Evolutionary conservation across 2,329 filamentous ascomycete species (phyloP), one percentile per base, ranked within the genome.

Genomic region (Orbilia brochopaga): DNA sequence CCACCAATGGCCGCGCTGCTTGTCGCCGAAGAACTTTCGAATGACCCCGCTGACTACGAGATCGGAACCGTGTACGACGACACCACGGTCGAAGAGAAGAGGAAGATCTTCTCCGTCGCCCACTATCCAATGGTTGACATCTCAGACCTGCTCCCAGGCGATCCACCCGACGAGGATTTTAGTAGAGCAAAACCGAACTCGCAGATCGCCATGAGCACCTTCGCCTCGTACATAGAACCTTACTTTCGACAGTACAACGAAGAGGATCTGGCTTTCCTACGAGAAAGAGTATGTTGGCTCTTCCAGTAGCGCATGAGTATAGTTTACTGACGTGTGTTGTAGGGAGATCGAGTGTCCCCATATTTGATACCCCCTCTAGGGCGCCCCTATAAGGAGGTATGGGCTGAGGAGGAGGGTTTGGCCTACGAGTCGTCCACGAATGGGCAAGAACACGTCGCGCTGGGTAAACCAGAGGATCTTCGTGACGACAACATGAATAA

Each of bases 81-180:
- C 74, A 96, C 96, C 88, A 84, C 87, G 1, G 87, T 92, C 65
- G 89, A 93, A n/a, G 88, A 96, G 77, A 90, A 88, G 79, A 92
- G 89, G 78, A 86, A 90, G 75, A 93, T 97, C 58, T 95, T 91
- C 79, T 91, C 91, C 6, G 94, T 99, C 15, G 87, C 90, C 2
- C 83, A 86, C 13, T 99, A 94, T 78, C 94, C 94, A 0, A 85
- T 84, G 58, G 88, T 86, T 74, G 90, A 97, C 77, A 83, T 99
- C 7, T 84, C 87, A 66, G 88, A 97, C 77, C 83, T 94, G 75
- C 95, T 96, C 74, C 90, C 93, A 10, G 94, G 94, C 53, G 88
- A 90, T 42, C 90, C 92, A 0, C 93, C 94, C 0, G 92, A 97
- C 79, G 92, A 91, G 79, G 94, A 99, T 81, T 97, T 97, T 77